Evolutionary conservation across 2,329 filamentous ascomycete species (phyloP), one percentile per base, ranked within the genome.

Genomic region (Trichoderma gracile): DNA sequence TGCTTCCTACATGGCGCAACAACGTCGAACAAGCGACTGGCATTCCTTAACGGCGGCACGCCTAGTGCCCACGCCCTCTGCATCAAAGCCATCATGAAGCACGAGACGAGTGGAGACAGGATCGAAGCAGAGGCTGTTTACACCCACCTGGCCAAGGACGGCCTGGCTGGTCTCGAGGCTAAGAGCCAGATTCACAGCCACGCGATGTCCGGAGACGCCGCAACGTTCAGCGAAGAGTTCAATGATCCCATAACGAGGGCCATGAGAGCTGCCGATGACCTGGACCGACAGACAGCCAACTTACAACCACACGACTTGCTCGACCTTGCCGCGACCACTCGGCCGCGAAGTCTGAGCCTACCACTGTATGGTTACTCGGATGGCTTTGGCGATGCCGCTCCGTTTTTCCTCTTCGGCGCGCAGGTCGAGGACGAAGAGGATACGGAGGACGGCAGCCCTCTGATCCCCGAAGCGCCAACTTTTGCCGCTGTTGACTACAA

Each of bases 31-130:
- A 86, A 82, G 68, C 81, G 81, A 64, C 72, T 89, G 5, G 86
- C 87, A 8, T 87, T 89, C 68, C 76, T 86, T 73, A 81, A 86
- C 59, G 86, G 86, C 3, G 85, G 86, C 10, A 84, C 83, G 3
- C 78, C 82, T 10, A 78, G 81, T 63, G 85, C 85, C 1, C 81
- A 83, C 60, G 74, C 81, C 6, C 75, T 81, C 25, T 89, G 86
- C 69, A 80, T 89, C 63, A 75, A 77, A 42, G 76, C 78, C 33
- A 86, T 89, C 57, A 82, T 81, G 72, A 74, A 82, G 58, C 76
- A 84, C 65, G 74, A 83, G 62, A 84, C 82, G 1, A 70, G 78
- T 45, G 84, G 83, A 2, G 78, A 85, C 68, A 68, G 80, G 15
- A 67, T 69, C n/a, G 77, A 78, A 64, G 86, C 86, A 0, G 81